Percentiles rank a stretch among this genome's conserved stretches.
These are phyloP conservation scores for Populus davidiana DNA, from an alignment of 345 rosid genomes.

Conservation along the genomic window DNA sequence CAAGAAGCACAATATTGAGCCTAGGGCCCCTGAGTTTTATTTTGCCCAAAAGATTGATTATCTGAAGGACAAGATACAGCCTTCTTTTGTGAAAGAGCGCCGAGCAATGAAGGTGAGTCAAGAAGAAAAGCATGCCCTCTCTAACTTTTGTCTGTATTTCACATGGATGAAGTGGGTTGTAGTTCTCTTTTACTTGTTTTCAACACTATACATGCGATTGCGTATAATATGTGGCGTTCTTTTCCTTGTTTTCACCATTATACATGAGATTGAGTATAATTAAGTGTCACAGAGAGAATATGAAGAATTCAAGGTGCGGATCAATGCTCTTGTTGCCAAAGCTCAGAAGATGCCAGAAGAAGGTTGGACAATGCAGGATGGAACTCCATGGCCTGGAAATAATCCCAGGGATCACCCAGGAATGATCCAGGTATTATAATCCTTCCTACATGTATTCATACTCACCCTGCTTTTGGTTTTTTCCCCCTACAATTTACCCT, in stretches of 20 bases:
- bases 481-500: conserved; percentile 4
- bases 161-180: neutral
- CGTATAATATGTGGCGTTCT: neutral
- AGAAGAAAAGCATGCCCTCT: neutral
- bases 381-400: conserved; percentile 99
- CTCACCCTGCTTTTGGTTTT: neutral
- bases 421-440: conserved; percentile 74
- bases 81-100: conserved; percentile 98
- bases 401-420: conserved; percentile 99
- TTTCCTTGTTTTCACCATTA: neutral
- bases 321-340: conserved; percentile 97
- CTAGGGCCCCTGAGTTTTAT: conserved; percentile 98
- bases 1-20: conserved; percentile 96
- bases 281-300: conserved; percentile 76
- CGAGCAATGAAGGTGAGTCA: conserved; percentile 88
- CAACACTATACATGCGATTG: neutral
- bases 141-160: neutral
- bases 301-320: conserved; percentile 97
- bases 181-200: neutral
- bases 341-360: conserved; percentile 99
- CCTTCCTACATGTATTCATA: conserved; percentile 3
- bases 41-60: conserved; percentile 98
- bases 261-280: neutral
- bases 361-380: conserved; percentile 99
- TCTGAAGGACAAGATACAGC: conserved; percentile 94